A percentile compares a stretch with the other conserved stretches of the same genome.
These are phyloP conservation scores for Medakamo hakoo DNA, from an alignment of 139 green algal genomes.

Conservation along the genomic window DNA sequence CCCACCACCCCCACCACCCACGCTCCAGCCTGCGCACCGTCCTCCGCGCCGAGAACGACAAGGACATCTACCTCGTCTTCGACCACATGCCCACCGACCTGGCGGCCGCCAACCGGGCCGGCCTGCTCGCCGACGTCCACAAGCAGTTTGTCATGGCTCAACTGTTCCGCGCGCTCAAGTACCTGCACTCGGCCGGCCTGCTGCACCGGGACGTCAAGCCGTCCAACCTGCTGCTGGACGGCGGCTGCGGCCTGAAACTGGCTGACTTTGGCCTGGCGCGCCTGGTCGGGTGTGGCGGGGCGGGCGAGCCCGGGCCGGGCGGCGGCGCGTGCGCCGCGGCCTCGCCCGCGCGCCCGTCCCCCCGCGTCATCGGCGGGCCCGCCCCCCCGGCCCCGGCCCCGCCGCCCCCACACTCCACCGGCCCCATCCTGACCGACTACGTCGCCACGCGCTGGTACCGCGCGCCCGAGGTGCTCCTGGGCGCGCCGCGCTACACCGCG, in stretches of 20 bases:
- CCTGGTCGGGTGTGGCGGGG: too few species aligned
- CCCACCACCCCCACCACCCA: not conserved
- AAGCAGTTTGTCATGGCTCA: slow-evolving; percentile 99
- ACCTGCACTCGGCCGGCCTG: slow-evolving; percentile 90
- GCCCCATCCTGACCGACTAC: slow-evolving; percentile 89
- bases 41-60: slow-evolving; percentile 90
- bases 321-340: too few species aligned
- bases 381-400: too few species aligned
- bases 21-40: slow-evolving; percentile 77
- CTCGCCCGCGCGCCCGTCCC: too few species aligned
- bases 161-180: slow-evolving; percentile 91
- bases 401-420: slow-evolving; percentile 24
- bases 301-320: too few species aligned
- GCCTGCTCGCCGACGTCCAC: slow-evolving; percentile 92
- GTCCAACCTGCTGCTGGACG: slow-evolving; percentile 95
- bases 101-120: slow-evolving; percentile 84
- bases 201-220: slow-evolving; percentile 97
- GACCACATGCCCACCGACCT: slow-evolving; percentile 97
- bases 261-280: slow-evolving; percentile 89
- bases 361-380: too few species aligned
- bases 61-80: slow-evolving; percentile 93
- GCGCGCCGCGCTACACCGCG: slow-evolving; percentile 82
- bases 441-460: slow-evolving; percentile 95
- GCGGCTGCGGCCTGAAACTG: slow-evolving; percentile 92
- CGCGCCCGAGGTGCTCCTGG: slow-evolving; percentile 93